Evolutionary conservation across 2,329 filamentous ascomycete species (phyloP), one percentile per base, ranked within the genome.

Genomic region (Aspergillus sojae): DNA sequence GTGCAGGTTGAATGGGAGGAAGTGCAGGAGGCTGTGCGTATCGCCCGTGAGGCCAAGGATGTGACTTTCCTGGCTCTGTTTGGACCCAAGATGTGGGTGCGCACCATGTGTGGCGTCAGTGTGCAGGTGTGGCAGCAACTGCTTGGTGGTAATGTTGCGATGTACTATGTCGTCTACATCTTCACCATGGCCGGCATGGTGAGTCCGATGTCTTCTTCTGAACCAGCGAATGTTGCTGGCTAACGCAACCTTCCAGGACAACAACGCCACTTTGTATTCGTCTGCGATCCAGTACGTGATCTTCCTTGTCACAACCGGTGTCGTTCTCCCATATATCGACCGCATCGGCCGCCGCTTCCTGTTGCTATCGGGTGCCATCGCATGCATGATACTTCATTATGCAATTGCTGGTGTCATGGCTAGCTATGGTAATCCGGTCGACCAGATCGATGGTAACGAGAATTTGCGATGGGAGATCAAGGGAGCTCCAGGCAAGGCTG

Each of bases 81-180:
- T 55, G 81, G 80, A 0, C 79, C 78, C 0, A 72, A 76, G 0
- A 81, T 86, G 73, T 79, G 85, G 74, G 81, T 82, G 70, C 79
- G 85, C 4, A 86, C 85, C 1, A 46, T 84, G 2, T 84, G 82
- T 57, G 85, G 81, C 4, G 75, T 85, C 16, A 82, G 80, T 26
- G 84, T 82, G 0, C 85, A 87, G 72, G 81, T 86, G 19, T 87
- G 79, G 84, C 84, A 86, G 46, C 85, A 87, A 55, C 71, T 87
- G 19, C 80, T 84, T 0, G 85, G 85, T 7, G 86, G 85, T 58
- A 88, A 87, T 58, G 83, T 86, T 2, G 84, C 84, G 52, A 83
- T 84, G 68, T 86, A 87, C 73, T 88, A 89, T 62, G 82, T 88
- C 63, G 83, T 86, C 3, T 88, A 87, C 71, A 84, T 88, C 64